Conservation (phyloP, 2,329 filamentous ascomycete species). For the Juglanconis sp. region DNA sequence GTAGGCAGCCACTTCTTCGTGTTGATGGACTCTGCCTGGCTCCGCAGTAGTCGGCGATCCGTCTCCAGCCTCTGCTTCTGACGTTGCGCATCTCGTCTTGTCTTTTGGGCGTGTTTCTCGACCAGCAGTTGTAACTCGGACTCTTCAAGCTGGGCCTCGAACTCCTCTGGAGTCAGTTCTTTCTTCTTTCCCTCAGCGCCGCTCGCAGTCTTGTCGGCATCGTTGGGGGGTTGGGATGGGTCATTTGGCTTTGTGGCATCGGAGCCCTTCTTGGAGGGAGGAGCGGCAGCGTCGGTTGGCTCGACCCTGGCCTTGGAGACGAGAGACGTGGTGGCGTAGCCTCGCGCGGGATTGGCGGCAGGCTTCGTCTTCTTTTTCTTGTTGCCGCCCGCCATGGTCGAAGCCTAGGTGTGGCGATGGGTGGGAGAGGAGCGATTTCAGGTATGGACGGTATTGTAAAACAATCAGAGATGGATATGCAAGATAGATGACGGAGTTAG, state of each 20-base stretch:
- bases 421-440: background rate
- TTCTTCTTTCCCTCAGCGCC: conserved; percentile 30
- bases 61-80: conserved; percentile 78
- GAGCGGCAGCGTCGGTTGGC: conserved; percentile 29
- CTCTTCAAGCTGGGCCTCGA: conserved; percentile 83
- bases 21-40: conserved; percentile 71
- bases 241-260: conserved; percentile 20
- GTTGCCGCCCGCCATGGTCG: conserved; percentile 62
- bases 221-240: conserved; percentile 20
- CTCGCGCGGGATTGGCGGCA: conserved; percentile 79
- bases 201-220: conserved; percentile 20
- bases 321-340: conserved; percentile 90
- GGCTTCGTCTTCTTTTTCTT: conserved; percentile 97
- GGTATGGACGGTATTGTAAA: background rate
- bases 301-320: conserved; percentile 78
- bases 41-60: conserved; percentile 76
- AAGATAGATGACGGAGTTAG: background rate
- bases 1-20: conserved; percentile 75
- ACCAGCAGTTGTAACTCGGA: conserved; percentile 86
- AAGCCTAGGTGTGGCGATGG: background rate
- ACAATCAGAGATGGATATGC: too few relatives aligned
- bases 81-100: conserved; percentile 72
- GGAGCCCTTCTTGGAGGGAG: conserved; percentile 21
- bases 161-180: conserved; percentile 76
- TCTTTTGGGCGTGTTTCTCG: conserved; percentile 77